Evolutionary conservation across 306 rosid species (phyloP).

Genomic region (Pyrus pyrifolia): DNA sequence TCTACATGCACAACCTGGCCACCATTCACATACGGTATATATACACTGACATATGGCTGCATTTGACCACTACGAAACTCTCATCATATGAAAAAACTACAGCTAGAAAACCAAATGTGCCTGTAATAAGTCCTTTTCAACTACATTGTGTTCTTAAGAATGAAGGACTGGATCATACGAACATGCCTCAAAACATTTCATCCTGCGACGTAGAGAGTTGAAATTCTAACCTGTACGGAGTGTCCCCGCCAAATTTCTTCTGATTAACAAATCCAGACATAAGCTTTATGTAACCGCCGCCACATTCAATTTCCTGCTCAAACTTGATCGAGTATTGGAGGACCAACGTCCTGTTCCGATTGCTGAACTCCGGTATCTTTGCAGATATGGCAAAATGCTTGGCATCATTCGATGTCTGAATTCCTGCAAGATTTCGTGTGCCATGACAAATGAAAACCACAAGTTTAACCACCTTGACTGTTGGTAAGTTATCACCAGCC

Average conservation of each 20-base stretch:
- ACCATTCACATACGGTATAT: background rate
- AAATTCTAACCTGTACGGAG: slow-evolving; percentile 72
- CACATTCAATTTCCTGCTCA: slow-evolving; percentile 97
- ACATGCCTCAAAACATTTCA: background rate
- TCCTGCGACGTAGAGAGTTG: background rate
- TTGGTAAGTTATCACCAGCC: background rate
- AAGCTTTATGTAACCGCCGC: slow-evolving; percentile 93
- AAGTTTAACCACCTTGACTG: background rate
- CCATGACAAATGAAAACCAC: background rate
- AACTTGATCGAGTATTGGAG: slow-evolving; percentile 80
- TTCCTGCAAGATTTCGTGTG: slow-evolving; percentile 47
- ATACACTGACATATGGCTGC: background rate
- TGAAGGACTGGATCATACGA: background rate
- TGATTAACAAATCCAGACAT: slow-evolving; percentile 94
- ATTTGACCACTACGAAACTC: background rate
- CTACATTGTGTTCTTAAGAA: background rate
- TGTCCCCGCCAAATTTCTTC: slow-evolving; percentile 88
- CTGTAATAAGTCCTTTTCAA: background rate
- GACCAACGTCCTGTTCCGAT: slow-evolving; percentile 70
- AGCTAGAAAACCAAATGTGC: background rate
- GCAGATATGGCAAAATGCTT: slow-evolving; percentile 89
- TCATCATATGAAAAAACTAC: background rate
- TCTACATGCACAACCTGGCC: background rate
- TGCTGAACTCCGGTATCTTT: slow-evolving; percentile 69
- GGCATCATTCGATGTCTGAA: slow-evolving; percentile 85